Conservation (phyloP, 441 rosid species). For the Mallotus repandus region DNA sequence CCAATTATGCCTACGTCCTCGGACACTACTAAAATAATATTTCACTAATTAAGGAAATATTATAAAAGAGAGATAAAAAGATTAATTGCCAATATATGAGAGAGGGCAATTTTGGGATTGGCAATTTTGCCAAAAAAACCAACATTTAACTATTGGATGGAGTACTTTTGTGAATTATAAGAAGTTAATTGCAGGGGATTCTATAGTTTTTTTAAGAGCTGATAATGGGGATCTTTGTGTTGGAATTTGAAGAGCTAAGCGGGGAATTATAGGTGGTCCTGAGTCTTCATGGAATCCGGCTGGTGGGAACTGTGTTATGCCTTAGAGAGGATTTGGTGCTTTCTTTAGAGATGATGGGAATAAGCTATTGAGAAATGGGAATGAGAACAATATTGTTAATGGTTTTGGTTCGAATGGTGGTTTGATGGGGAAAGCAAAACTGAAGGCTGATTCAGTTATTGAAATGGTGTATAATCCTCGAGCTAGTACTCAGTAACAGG, state of each 20-base stretch:
- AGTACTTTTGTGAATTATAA: conserved; percentile 93
- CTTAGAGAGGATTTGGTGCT: conserved; percentile 72
- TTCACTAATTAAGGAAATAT: too few species aligned
- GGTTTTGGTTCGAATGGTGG: conserved; percentile 28
- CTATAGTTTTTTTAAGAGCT: conserved; percentile 79
- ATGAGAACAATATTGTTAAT: conserved; percentile 52
- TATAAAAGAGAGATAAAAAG: too few species aligned
- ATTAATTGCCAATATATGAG: too few species aligned
- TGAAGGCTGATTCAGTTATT: too few species aligned
- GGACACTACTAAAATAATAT: too few species aligned
- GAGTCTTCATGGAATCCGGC: conserved; percentile 80
- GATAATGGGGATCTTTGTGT: conserved; percentile 91
- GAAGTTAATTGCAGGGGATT: conserved; percentile 96
- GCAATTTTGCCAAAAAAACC: too few species aligned
- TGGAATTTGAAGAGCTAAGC: conserved; percentile 58
- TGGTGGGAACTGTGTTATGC: conserved; percentile 82
- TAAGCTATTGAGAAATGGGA: conserved; percentile 66
- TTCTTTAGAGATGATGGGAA: conserved; percentile 77
- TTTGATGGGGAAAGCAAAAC: conserved; percentile 48
- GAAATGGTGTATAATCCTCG: too few species aligned
- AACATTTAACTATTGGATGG: conserved; percentile 96
- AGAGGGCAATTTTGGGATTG: too few species aligned
- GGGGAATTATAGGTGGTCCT: conserved; percentile 42
- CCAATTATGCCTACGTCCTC: too few species aligned
- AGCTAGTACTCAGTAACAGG: too few species aligned